These are phyloP conservation scores for Pyrenochaeta sp. DNA, from an alignment of 2,329 filamentous ascomycete species.

Conservation along the genomic window DNA sequence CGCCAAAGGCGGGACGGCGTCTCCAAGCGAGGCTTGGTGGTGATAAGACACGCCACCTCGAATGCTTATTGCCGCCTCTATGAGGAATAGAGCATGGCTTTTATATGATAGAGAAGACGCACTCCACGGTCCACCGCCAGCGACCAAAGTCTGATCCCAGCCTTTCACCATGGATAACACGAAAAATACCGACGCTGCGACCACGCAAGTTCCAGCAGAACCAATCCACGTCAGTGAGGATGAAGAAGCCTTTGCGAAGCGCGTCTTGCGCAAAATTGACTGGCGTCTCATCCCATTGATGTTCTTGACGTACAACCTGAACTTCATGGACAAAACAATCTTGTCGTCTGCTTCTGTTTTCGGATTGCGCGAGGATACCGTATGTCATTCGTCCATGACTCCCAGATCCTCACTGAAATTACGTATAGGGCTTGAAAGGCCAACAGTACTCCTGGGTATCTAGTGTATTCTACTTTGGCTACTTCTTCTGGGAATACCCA, in stretches of 20 bases:
- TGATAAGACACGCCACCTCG: conserved; percentile 12
- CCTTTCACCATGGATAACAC: conserved; percentile 1
- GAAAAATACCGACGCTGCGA: background rate
- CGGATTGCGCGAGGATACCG: conserved; percentile 48
- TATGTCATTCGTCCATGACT: background rate
- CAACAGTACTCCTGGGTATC: conserved; percentile 67
- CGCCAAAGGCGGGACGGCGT: too few relatives aligned
- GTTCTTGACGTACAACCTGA: conserved; percentile 65
- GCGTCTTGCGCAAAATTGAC: conserved; percentile 65
- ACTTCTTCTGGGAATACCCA: conserved; percentile 33
- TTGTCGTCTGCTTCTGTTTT: conserved; percentile 62
- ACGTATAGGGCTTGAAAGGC: conserved; percentile 54
- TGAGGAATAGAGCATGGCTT: too few relatives aligned
- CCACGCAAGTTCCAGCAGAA: background rate
- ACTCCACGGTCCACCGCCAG: background rate
- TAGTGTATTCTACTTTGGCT: conserved; percentile 62
- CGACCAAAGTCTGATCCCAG: too few relatives aligned
- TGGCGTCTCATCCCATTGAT: conserved; percentile 62
- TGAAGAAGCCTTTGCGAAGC: conserved; percentile 27
- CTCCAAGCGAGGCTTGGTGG: conserved; percentile 5
- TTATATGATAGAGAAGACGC: conserved; percentile 1
- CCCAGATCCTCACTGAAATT: background rate
- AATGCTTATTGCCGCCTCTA: conserved; percentile 12
- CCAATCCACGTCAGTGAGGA: conserved; percentile 1
- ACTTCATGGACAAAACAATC: conserved; percentile 68